These are phyloP conservation scores for Ceratocystis huliohia DNA, from an alignment of 2,329 filamentous ascomycete genomes.

Conservation along the genomic window DNA sequence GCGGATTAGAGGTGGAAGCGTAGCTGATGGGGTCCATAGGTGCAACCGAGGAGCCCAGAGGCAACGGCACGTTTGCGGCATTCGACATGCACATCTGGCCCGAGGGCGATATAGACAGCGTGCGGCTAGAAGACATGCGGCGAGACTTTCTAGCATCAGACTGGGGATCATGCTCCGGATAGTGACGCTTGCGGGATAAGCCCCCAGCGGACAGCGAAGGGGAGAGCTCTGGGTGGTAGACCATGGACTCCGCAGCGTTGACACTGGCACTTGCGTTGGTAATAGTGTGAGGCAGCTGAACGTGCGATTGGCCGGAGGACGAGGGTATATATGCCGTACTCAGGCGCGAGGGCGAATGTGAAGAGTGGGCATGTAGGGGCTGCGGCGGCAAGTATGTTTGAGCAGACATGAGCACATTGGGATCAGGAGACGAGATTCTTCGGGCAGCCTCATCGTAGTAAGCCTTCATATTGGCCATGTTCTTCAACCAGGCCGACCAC, in stretches of 20 bases:
- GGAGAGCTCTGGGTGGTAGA: slow-evolving; percentile 15
- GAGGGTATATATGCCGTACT: slow-evolving; percentile 13
- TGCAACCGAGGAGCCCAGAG: neutral
- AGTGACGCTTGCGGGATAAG: slow-evolving; percentile 23
- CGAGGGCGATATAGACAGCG: neutral
- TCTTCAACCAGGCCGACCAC: slow-evolving; percentile 78
- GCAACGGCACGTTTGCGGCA: neutral
- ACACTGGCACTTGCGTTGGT: neutral
- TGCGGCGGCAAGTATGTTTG: slow-evolving; percentile 2
- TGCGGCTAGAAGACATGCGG: neutral
- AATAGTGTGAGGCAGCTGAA: neutral
- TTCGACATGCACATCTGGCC: neutral
- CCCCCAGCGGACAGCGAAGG: slow-evolving; percentile 13
- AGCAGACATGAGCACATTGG: neutral
- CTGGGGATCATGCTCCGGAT: slow-evolving; percentile 17
- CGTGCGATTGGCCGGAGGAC: neutral
- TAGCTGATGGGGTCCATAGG: neutral
- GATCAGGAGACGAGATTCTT: slow-evolving; percentile 27
- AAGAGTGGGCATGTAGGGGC: slow-evolving; percentile 11
- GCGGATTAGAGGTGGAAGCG: neutral
- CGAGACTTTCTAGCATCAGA: slow-evolving; percentile 14
- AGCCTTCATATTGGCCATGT: slow-evolving; percentile 67
- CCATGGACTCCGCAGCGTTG: neutral
- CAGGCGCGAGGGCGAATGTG: slow-evolving; percentile 17
- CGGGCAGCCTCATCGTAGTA: slow-evolving; percentile 62